Conservation (phyloP, 2,329 filamentous ascomycete species). For the Phialophora expanda region DNA sequence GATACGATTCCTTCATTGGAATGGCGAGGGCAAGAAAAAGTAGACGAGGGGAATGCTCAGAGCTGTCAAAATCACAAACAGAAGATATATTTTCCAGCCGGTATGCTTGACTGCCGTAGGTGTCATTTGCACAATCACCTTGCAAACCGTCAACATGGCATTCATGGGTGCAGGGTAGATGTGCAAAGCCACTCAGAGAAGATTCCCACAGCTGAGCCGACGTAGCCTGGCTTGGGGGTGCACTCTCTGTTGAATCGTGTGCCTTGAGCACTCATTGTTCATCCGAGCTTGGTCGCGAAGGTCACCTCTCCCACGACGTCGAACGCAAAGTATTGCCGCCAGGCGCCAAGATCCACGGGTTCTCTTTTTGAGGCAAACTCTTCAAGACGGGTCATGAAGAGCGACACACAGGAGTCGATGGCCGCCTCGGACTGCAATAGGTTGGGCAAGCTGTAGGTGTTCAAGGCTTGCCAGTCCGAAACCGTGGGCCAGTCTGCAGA, state of each 20-base stretch:
- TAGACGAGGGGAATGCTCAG: conserved; percentile 23
- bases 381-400: conserved; percentile 61
- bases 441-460: conserved; percentile 41
- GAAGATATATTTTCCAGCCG: conserved; percentile 45
- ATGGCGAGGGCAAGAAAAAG: conserved; percentile 21
- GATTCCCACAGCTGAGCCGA: conserved; percentile 42
- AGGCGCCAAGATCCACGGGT: conserved; percentile 47
- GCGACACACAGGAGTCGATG: conserved; percentile 53
- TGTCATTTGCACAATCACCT: conserved; percentile 44
- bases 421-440: conserved; percentile 40
- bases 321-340: conserved; percentile 66
- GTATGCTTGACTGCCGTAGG: conserved; percentile 43
- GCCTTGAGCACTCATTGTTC: no score
- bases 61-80: conserved; percentile 41
- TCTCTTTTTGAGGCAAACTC: conserved; percentile 48
- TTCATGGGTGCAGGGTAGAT: conserved; percentile 13
- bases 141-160: neutral
- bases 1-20: no score
- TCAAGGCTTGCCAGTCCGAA: conserved; percentile 47
- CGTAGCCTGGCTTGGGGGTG: no score
- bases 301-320: conserved; percentile 52
- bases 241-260: no score
- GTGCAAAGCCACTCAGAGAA: conserved; percentile 46
- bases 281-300: conserved; percentile 51
- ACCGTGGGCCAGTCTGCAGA: conserved; percentile 45